Conservation (phyloP, 495 filamentous ascomycete species). For the Parathielavia appendiculata region DNA sequence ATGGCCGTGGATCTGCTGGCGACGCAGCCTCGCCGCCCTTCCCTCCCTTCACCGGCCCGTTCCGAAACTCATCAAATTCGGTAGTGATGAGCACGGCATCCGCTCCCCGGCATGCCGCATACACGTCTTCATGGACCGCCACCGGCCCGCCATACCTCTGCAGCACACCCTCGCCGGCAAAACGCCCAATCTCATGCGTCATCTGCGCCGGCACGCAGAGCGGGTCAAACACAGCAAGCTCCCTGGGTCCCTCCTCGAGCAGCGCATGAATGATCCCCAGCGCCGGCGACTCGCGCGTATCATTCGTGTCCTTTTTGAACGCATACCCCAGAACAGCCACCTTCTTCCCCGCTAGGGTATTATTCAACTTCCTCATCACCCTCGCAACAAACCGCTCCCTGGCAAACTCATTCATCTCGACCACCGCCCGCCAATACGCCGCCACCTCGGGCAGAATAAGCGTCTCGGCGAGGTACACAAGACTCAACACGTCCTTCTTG, state of each 20-base stretch:
- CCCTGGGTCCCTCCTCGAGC: background rate
- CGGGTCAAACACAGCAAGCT: background rate
- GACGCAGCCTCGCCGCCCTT: background rate
- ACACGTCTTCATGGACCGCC: background rate
- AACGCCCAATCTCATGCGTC: background rate
- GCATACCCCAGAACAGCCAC: background rate
- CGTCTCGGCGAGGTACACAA: constrained; percentile 2
- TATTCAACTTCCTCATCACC: background rate
- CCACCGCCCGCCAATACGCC: background rate
- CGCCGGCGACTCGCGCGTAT: background rate
- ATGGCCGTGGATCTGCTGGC: background rate
- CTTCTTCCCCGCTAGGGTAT: constrained; percentile 2
- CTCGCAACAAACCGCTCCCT: background rate
- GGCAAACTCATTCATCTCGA: constrained; percentile 8
- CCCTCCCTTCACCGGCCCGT: background rate
- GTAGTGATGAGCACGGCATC: constrained; percentile 7
- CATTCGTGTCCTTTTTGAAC: constrained; percentile 6
- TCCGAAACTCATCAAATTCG: constrained; percentile 5
- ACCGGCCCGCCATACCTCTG: background rate
- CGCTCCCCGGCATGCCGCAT: background rate
- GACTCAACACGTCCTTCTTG: constrained; percentile 5
- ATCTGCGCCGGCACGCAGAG: background rate
- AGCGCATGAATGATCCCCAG: constrained; percentile 1
- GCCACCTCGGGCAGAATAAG: constrained; percentile 4
- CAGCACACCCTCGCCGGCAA: background rate